phyloP scores from a whole-genome alignment of 225 moss, liverwort and hornwort genomes.

The Thuidium tamariscinum region DNA sequence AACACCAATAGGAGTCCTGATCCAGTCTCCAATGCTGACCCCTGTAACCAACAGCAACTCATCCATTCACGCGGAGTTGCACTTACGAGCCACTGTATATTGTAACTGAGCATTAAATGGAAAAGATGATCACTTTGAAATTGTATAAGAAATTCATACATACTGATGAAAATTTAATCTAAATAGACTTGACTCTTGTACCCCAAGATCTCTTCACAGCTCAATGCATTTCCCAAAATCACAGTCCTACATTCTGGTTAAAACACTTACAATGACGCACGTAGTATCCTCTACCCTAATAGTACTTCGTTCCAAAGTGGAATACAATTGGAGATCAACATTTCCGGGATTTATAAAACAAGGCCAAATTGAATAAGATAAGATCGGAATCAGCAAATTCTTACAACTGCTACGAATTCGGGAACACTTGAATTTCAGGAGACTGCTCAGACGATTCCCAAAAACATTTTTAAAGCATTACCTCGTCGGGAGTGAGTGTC shows the following conservation, averaged over 20 bases:
- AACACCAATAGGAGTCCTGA: background rate
- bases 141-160: background rate
- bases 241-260: background rate
- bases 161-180: background rate
- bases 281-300: background rate
- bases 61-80: background rate
- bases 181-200: background rate
- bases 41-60: background rate
- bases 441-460: background rate
- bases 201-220: background rate
- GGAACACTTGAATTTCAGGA: background rate
- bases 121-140: background rate
- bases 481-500: conserved; percentile 64
- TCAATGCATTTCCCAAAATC: background rate
- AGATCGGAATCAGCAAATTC: background rate
- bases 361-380: background rate
- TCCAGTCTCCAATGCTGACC: background rate
- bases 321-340: background rate
- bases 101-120: background rate
- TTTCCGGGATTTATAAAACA: background rate
- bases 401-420: background rate
- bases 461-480: background rate
- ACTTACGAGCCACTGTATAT: background rate
- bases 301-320: background rate
- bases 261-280: background rate